Evolutionary conservation across 139 green algal species (phyloP).

Genomic region (Marvania coccoides): DNA sequence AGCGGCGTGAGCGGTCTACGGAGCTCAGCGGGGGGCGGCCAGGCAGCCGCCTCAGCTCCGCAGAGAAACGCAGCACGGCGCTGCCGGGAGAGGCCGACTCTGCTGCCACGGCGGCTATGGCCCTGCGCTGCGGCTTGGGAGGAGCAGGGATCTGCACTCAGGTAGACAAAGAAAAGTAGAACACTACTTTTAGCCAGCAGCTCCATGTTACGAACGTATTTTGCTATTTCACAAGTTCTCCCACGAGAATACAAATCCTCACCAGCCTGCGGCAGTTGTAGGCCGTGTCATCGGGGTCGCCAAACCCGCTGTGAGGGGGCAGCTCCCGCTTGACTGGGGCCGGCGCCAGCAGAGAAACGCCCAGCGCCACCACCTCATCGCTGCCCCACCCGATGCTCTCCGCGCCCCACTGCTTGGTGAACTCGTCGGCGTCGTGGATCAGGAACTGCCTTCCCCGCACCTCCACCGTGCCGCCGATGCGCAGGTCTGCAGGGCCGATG

Average conservation of each 20-base stretch:
- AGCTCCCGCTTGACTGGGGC: conserved; percentile 37
- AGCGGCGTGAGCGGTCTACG: conserved; percentile 47
- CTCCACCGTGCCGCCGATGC: conserved; percentile 56
- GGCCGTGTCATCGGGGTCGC: conserved; percentile 67
- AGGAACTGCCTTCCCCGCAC: conserved; percentile 75
- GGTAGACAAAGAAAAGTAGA: too few species aligned
- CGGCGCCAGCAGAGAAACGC: conserved; percentile 46
- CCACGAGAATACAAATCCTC: too few species aligned
- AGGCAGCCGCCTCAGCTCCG: background rate
- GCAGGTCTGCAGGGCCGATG: conserved; percentile 69
- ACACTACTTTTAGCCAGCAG: too few species aligned
- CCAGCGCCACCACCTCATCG: conserved; percentile 51
- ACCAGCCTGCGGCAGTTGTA: conserved; percentile 82
- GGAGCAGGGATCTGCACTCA: background rate
- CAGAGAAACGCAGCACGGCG: background rate
- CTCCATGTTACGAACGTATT: too few species aligned
- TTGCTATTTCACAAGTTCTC: too few species aligned
- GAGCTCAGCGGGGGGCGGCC: too few species aligned
- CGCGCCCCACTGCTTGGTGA: conserved; percentile 72
- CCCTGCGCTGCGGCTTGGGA: background rate
- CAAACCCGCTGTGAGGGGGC: conserved; percentile 76
- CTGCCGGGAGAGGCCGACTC: too few species aligned
- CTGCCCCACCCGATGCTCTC: conserved; percentile 51
- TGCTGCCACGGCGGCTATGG: too few species aligned
- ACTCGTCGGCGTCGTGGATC: conserved; percentile 78